Evolutionary conservation across 2,329 filamentous ascomycete genomes (phyloP), one percentile per base, ranked within the genome.

Genomic region (Ophiobolus disseminans): DNA sequence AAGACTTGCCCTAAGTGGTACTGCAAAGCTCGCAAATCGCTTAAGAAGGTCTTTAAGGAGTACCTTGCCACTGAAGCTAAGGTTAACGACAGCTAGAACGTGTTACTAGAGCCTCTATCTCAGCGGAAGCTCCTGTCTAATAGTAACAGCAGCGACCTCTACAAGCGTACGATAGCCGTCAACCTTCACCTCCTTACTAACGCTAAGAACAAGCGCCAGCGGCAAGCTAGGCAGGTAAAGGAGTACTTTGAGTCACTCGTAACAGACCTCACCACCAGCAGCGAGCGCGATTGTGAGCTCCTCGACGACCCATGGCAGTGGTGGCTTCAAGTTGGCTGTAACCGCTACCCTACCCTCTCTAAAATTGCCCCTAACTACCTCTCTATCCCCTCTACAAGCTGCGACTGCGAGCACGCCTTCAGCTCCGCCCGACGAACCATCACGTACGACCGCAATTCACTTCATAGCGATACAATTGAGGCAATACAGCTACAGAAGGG

Each of bases 331-430:
- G 6, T 7, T 11, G 37, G 43, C 25, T 14, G 45, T 26, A 32
- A 37, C 23, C 16, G 20, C 13, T 52, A 52, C 23, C 49, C 28
- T 3, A 25, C 40, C 20, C 14, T 52, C 4, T 52, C 35, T 26
- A 47, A 52, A 22, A 48, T 52, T 14, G 49, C 49, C 13, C 13
- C 40, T 6, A 21, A 52, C 23, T 40, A 13, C 23, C 23, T 26
- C 23, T 26, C 23, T 26, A 39, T 50, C 14, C 48, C 30, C 26
- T 30, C 20, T 25, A 50, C 48, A 5, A 39, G 14, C 14, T 50
- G 40, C 35, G 40, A 45, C 13, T 50, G 47, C 30, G 28, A 50
- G 47, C 42, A 40, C 35, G 17, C 11, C 31, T 46, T 50, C 21
- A 40, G 30, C 21, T 10, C 28, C 36, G 30, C 22, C 38, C 41